These are phyloP conservation scores for Penicillium sp. DNA, from an alignment of 2,329 filamentous ascomycete genomes.

Conservation along the genomic window DNA sequence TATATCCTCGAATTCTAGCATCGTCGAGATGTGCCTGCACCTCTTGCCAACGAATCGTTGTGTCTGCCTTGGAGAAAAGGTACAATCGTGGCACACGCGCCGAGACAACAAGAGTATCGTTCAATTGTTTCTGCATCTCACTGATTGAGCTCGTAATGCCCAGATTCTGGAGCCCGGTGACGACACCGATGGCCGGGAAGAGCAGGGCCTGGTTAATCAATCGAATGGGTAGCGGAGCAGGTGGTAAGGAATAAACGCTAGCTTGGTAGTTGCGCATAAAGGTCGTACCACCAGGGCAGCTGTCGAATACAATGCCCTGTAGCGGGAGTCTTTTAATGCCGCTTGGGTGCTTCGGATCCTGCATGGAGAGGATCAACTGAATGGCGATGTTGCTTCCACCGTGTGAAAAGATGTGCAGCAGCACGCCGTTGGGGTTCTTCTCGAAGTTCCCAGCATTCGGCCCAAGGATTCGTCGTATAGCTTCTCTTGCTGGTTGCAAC, in stretches of 20 bases:
- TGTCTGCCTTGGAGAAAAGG: slow-evolving; percentile 20
- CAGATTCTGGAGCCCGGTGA: slow-evolving; percentile 15
- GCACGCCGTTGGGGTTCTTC: slow-evolving; percentile 12
- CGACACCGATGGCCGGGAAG: slow-evolving; percentile 17
- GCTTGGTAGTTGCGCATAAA: slow-evolving; percentile 26
- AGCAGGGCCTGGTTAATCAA: slow-evolving; percentile 7
- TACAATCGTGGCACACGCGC: slow-evolving; percentile 18
- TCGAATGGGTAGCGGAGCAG: not conserved
- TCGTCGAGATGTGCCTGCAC: slow-evolving; percentile 18
- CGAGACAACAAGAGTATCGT: slow-evolving; percentile 11
- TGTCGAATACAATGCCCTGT: slow-evolving; percentile 26
- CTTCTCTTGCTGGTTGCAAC: slow-evolving; percentile 25
- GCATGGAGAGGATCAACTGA: slow-evolving; percentile 28
- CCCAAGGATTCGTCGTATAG: slow-evolving; percentile 23
- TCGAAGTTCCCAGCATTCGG: not conserved
- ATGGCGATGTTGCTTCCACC: slow-evolving; percentile 28
- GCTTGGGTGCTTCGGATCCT: slow-evolving; percentile 17
- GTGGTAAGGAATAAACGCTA: slow-evolving; percentile 16
- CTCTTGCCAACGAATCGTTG: slow-evolving; percentile 15
- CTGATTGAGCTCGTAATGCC: slow-evolving; percentile 16
- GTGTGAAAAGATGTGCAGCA: slow-evolving; percentile 32
- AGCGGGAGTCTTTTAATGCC: slow-evolving; percentile 14
- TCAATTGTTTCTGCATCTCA: slow-evolving; percentile 17
- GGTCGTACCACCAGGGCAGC: slow-evolving; percentile 27
- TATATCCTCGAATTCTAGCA: slow-evolving; percentile 12